Evolutionary conservation across 192 early-diverging fungal species (phyloP).

Genomic region (Haplosporangium gracile): DNA sequence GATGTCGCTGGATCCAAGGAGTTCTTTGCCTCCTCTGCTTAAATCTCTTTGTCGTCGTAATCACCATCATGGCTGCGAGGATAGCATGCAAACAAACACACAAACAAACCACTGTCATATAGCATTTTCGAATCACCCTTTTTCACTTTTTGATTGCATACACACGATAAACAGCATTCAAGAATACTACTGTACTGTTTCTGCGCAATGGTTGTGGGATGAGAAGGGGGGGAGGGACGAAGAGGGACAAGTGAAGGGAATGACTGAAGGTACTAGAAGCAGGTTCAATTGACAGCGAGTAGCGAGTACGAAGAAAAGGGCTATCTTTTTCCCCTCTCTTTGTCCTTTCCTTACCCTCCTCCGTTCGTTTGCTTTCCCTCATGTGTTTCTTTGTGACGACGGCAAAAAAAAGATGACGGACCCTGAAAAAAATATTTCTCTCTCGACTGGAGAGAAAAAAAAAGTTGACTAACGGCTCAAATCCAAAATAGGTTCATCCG

Average conservation of each 20-base stretch:
- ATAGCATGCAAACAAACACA: background rate
- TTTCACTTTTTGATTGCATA: background rate
- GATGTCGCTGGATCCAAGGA: constrained; percentile 58
- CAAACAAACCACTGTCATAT: background rate
- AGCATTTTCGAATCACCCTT: background rate
- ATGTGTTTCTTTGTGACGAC: constrained; percentile 5
- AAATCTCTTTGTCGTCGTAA: constrained; percentile 7
- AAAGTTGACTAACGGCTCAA: background rate
- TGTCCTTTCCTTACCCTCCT: background rate
- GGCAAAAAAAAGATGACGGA: background rate
- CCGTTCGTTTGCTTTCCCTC: background rate
- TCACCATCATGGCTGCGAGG: too few relatives aligned
- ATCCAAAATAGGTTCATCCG: background rate
- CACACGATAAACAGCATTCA: background rate
- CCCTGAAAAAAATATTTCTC: background rate
- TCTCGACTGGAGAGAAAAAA: background rate
- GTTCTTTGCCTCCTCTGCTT: constrained; percentile 57
- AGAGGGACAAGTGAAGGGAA: background rate
- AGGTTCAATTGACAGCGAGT: constrained; percentile 3
- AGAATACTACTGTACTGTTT: background rate
- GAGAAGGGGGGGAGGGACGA: background rate
- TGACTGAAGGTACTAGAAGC: background rate
- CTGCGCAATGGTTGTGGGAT: background rate
- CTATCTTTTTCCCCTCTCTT: background rate
- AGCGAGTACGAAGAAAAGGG: background rate